phyloP scores from a whole-genome alignment of 78 protist species.

The Dictyostelium firmibasis region DNA sequence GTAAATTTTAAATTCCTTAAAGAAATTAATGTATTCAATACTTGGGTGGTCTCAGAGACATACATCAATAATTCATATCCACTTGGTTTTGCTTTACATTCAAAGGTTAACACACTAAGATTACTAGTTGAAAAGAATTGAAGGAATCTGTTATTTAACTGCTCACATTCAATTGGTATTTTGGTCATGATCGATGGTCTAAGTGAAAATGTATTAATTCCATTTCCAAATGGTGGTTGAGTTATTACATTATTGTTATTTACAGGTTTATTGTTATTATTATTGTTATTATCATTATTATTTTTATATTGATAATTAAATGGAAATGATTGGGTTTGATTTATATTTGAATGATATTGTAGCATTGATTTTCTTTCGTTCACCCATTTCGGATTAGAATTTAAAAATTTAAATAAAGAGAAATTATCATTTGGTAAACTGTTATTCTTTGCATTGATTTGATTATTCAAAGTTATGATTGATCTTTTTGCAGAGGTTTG shows the following conservation, averaged over 20 bases:
- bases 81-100: not conserved
- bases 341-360: not conserved
- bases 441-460: not conserved
- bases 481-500: not conserved
- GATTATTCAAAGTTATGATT: not conserved
- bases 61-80: not conserved
- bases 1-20: not conserved
- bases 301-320: constrained; percentile 20
- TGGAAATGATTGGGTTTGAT: constrained; percentile 21
- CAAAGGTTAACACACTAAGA: constrained; percentile 31
- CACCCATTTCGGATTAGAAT: constrained; percentile 13
- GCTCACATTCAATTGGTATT: not conserved
- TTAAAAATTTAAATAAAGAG: constrained; percentile 14
- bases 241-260: not conserved
- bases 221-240: constrained; percentile 19
- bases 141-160: constrained; percentile 11
- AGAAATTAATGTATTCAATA: not conserved
- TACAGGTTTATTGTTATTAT: not conserved
- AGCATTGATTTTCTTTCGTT: constrained; percentile 14
- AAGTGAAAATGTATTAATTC: not conserved
- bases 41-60: not conserved
- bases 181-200: not conserved
- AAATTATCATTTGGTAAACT: not conserved
- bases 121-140: constrained; percentile 29
- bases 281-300: not conserved